Evolutionary conservation across 495 filamentous ascomycete genomes (phyloP).

Genomic region (Neurospora sp.): DNA sequence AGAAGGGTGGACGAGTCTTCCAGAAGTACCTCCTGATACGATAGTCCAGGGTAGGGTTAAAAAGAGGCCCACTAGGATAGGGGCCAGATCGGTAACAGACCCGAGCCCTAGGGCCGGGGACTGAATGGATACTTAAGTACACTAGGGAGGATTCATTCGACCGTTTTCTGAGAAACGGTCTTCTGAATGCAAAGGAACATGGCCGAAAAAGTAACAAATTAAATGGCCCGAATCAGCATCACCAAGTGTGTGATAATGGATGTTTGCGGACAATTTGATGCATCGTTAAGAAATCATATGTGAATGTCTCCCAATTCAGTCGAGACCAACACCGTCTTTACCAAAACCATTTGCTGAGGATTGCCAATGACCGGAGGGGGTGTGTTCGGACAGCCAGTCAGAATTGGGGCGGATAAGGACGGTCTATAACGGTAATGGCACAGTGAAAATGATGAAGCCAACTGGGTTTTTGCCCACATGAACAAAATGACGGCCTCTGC

Average conservation of each 20-base stretch:
- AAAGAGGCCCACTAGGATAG: too few species aligned
- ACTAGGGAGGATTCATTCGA: not conserved
- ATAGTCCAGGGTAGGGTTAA: not conserved
- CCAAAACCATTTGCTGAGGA: not conserved
- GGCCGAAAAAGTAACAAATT: not conserved
- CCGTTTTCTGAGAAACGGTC: not conserved
- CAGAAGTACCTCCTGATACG: not conserved
- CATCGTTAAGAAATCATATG: not conserved
- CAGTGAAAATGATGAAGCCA: not conserved
- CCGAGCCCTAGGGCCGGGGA: too few species aligned
- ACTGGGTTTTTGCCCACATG: conserved; percentile 11
- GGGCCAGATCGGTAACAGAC: not conserved
- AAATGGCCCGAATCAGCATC: not conserved
- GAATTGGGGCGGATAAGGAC: not conserved
- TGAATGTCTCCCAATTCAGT: not conserved
- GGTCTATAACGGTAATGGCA: not conserved
- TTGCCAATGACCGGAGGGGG: not conserved
- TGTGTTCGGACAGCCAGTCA: not conserved
- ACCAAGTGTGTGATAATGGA: not conserved
- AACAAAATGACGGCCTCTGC: conserved; percentile 12
- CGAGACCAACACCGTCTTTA: not conserved
- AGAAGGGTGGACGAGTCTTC: not conserved
- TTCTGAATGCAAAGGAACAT: not conserved
- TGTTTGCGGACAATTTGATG: not conserved
- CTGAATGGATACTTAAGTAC: not conserved